Conservation (phyloP, 1,284 basidiomycete species). For the Marasmius tenuissimus region DNA sequence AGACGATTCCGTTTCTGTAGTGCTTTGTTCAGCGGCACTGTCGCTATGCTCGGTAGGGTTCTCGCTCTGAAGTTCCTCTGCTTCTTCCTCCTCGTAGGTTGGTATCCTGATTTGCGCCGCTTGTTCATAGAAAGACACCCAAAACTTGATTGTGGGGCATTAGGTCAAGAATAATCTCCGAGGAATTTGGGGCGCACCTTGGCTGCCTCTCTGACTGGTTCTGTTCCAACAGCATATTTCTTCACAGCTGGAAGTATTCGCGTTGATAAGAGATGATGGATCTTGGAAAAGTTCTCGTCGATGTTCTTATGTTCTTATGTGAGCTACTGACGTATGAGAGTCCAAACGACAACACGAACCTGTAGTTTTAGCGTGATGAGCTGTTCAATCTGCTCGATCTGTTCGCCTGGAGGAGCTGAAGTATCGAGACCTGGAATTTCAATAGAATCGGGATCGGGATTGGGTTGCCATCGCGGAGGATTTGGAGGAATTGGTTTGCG, state of each 20-base stretch:
- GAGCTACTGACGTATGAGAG: slow-evolving; percentile 2
- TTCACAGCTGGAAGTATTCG: slow-evolving; percentile 87
- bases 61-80: slow-evolving; percentile 33
- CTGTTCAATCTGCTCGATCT: slow-evolving; percentile 95
- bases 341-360: slow-evolving; percentile 37
- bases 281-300: slow-evolving; percentile 90
- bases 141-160: slow-evolving; percentile 59
- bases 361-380: slow-evolving; percentile 88
- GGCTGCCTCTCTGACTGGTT: slow-evolving; percentile 86
- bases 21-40: slow-evolving; percentile 35
- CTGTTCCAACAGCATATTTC: slow-evolving; percentile 82
- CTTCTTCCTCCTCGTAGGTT: slow-evolving; percentile 49
- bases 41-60: slow-evolving; percentile 40
- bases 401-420: slow-evolving; percentile 71
- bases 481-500: slow-evolving; percentile 42
- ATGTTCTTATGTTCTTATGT: slow-evolving; percentile 63
- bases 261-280: slow-evolving; percentile 84
- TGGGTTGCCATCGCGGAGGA: slow-evolving; percentile 66
- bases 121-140: slow-evolving; percentile 93
- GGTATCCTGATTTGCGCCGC: slow-evolving; percentile 86
- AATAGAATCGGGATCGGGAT: slow-evolving; percentile 60
- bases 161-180: background rate
- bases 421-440: slow-evolving; percentile 76
- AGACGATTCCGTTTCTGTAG: slow-evolving; percentile 25
- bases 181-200: slow-evolving; percentile 49